phyloP scores from a whole-genome alignment of 495 filamentous ascomycete species.

The Niebla homalea region DNA sequence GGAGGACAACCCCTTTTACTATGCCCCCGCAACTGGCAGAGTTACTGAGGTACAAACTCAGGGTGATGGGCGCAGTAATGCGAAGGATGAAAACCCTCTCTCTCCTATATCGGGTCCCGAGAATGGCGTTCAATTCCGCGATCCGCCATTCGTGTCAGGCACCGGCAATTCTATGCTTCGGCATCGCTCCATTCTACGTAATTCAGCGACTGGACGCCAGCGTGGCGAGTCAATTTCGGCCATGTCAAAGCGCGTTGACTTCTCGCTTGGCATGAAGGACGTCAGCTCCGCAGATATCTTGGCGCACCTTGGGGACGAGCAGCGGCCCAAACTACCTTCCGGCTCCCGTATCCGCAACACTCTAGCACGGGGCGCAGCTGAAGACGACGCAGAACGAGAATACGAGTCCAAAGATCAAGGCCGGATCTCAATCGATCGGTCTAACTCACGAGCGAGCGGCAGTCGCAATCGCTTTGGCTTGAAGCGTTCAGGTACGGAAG shows the following conservation, averaged over 20 bases:
- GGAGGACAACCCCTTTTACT: slow-evolving; percentile 45
- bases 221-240: slow-evolving; percentile 40
- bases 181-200: slow-evolving; percentile 43
- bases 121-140: background rate
- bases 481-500: slow-evolving; percentile 6
- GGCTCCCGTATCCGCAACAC: slow-evolving; percentile 29
- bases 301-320: slow-evolving; percentile 56
- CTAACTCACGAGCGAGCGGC: slow-evolving; percentile 12
- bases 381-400: slow-evolving; percentile 20
- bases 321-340: slow-evolving; percentile 22
- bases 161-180: slow-evolving; percentile 16
- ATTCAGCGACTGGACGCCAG: slow-evolving; percentile 29
- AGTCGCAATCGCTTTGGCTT: slow-evolving; percentile 8
- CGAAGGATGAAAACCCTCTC: slow-evolving; percentile 1
- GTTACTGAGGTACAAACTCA: background rate
- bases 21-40: slow-evolving; percentile 27
- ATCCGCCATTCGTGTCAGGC: slow-evolving; percentile 2
- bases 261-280: slow-evolving; percentile 56
- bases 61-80: slow-evolving; percentile 1
- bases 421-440: slow-evolving; percentile 4
- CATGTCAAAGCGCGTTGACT: slow-evolving; percentile 57
- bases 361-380: slow-evolving; percentile 32
- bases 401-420: slow-evolving; percentile 3
- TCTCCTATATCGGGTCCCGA: slow-evolving; percentile 1
- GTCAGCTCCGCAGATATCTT: slow-evolving; percentile 46